Conservation (phyloP, 768 basidiomycete species). For the Infundibulicybe gibba region DNA sequence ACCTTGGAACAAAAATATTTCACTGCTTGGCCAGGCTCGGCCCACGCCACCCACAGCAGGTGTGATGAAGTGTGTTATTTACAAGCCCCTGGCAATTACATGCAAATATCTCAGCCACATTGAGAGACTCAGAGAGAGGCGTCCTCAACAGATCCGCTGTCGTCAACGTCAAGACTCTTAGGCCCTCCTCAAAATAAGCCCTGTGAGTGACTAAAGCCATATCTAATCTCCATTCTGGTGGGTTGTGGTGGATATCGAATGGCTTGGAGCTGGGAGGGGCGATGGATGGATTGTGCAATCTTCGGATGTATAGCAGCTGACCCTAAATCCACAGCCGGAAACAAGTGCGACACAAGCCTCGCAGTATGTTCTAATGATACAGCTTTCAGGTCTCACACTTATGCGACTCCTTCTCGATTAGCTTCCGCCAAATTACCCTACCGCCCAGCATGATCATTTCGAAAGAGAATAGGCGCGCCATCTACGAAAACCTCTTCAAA, state of each 20-base stretch:
- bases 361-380: conserved; percentile 28
- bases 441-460: conserved; percentile 88
- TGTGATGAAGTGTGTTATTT: too few species aligned
- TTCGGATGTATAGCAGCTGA: conserved; percentile 34
- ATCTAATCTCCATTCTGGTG: conserved; percentile 11
- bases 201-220: conserved; percentile 31
- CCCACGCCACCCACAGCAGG: too few species aligned
- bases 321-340: conserved; percentile 27
- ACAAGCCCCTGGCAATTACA: neutral
- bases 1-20: too few species aligned
- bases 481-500: conserved; percentile 99
- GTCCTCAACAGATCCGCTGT: conserved; percentile 1
- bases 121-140: too few species aligned
- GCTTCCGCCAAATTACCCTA: conserved; percentile 29
- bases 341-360: conserved; percentile 32
- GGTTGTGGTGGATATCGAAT: conserved; percentile 15
- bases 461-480: conserved; percentile 90
- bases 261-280: conserved; percentile 22
- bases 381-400: neutral
- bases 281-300: conserved; percentile 31
- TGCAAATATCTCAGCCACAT: neutral
- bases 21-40: too few species aligned
- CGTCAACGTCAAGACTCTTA: conserved; percentile 39
- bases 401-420: conserved; percentile 4
- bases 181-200: conserved; percentile 33